phyloP scores from a whole-genome alignment of 768 basidiomycete species.

The Boletellus sp. region DNA sequence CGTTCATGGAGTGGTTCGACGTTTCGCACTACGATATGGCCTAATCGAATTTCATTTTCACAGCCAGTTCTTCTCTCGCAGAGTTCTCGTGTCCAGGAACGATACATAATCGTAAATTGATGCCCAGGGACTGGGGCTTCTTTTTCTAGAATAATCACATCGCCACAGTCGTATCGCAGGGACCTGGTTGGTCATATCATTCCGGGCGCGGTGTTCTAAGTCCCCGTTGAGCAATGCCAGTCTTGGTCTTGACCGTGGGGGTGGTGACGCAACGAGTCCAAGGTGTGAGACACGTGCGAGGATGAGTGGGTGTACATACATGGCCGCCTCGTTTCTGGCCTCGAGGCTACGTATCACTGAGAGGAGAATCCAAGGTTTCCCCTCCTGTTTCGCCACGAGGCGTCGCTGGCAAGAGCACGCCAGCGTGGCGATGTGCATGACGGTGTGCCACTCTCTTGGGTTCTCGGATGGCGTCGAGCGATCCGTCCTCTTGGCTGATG shows the following conservation, averaged over 20 bases:
- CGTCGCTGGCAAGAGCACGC: too few relatives aligned
- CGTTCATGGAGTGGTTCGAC: constrained; percentile 7
- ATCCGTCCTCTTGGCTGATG: constrained; percentile 1
- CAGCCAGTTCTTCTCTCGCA: constrained; percentile 2
- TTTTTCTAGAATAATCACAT: constrained; percentile 11
- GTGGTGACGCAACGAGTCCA: constrained; percentile 1
- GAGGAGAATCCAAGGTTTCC: background rate
- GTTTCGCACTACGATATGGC: background rate
- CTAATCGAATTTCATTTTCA: constrained; percentile 4
- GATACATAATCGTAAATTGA: background rate
- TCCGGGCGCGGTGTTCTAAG: constrained; percentile 12
- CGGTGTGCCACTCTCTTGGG: constrained; percentile 17
- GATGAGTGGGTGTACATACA: background rate
- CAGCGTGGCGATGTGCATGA: constrained; percentile 6
- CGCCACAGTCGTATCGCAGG: constrained; percentile 14
- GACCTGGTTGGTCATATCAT: constrained; percentile 12
- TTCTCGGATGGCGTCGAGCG: constrained; percentile 9
- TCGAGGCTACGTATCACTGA: background rate
- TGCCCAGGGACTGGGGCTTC: constrained; percentile 3
- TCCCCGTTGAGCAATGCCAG: constrained; percentile 1
- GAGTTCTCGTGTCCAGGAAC: constrained; percentile 17
- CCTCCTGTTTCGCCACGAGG: constrained; percentile 14
- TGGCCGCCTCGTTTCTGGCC: background rate
- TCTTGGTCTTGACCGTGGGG: constrained; percentile 1
- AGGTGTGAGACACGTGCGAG: too few relatives aligned